Conservation (phyloP, 108 stramenopile species). For the Skeletonema potamos region DNA sequence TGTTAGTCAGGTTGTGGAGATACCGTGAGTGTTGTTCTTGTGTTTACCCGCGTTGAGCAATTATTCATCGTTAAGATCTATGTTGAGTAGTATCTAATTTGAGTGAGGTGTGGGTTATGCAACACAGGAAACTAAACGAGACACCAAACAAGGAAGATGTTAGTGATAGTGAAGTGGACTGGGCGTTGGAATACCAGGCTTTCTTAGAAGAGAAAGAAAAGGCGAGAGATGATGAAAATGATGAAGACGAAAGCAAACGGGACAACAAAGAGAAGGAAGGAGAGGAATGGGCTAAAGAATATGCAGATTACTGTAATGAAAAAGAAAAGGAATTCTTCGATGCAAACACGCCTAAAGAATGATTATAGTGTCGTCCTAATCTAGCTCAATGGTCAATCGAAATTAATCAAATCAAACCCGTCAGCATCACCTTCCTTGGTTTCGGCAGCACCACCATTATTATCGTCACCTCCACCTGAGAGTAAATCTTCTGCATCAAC, state of each 20-base stretch:
- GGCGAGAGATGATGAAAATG: constrained; percentile 15
- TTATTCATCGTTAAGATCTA: no score
- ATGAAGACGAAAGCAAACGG: not conserved
- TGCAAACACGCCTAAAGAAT: not conserved
- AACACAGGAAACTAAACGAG: constrained; percentile 1
- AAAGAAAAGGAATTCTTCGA: constrained; percentile 31
- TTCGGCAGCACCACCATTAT: no score
- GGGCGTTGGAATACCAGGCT: constrained; percentile 62
- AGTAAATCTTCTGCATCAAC: constrained; percentile 35
- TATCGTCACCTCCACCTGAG: constrained; percentile 10
- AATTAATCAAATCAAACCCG: no score
- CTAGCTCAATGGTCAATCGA: no score
- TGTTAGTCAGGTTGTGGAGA: constrained; percentile 45
- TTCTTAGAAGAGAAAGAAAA: constrained; percentile 53
- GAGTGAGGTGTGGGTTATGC: not conserved
- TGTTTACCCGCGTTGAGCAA: no score
- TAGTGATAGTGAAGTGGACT: constrained; percentile 32
- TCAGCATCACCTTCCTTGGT: no score
- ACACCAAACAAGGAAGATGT: not conserved
- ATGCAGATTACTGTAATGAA: constrained; percentile 36
- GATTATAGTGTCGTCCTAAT: no score
- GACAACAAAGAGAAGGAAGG: constrained; percentile 1
- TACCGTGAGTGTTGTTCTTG: no score
- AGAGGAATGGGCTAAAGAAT: constrained; percentile 38
- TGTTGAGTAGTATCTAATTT: no score